These are phyloP conservation scores for Prunus kanzakura DNA, from an alignment of 306 rosid genomes.

Conservation along the genomic window DNA sequence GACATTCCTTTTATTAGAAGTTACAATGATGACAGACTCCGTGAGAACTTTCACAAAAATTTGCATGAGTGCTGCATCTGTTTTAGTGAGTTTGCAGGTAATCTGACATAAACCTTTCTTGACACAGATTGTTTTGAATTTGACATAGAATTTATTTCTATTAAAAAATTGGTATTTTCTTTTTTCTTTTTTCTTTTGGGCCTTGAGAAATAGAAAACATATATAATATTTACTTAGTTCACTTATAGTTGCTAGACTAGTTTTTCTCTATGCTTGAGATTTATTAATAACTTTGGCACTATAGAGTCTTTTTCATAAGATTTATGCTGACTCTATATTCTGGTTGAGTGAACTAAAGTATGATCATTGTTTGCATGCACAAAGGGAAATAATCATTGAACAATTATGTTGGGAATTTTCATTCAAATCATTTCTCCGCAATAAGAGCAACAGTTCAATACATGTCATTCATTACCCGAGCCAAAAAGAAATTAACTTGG, in stretches of 20 bases:
- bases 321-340: neutral
- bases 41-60: slow-evolving; percentile 56
- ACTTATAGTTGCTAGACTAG: neutral
- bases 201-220: neutral
- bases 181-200: neutral
- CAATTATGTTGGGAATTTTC: neutral
- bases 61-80: slow-evolving; percentile 80
- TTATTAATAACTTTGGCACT: neutral
- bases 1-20: slow-evolving; percentile 61
- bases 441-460: neutral
- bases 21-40: slow-evolving; percentile 58
- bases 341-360: neutral
- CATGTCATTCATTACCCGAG: neutral
- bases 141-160: neutral
- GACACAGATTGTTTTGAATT: neutral
- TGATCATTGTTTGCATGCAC: neutral
- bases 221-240: neutral
- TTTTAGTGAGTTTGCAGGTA: slow-evolving; percentile 74
- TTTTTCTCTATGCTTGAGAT: neutral
- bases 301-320: neutral
- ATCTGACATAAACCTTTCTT: slow-evolving; percentile 11
- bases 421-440: neutral
- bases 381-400: neutral
- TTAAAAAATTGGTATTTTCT: neutral
- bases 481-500: neutral